phyloP scores from a whole-genome alignment of 2,329 filamentous ascomycete genomes.

The Fusarium euwallaceae region DNA sequence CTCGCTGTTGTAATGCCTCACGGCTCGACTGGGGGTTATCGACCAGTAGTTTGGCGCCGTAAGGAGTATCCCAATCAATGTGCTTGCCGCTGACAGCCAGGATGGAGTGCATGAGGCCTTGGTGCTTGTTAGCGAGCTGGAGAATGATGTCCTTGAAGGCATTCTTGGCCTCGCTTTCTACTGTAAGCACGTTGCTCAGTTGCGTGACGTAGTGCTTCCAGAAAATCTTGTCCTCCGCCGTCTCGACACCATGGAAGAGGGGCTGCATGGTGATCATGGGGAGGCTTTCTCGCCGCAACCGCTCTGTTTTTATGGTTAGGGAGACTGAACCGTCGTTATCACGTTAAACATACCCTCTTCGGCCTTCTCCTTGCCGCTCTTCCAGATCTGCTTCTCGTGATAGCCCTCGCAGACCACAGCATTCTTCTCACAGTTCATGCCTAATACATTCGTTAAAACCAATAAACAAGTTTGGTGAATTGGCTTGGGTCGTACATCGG shows the following conservation, averaged over 20 bases:
- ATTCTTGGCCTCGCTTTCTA: slow-evolving; percentile 84
- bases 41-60: slow-evolving; percentile 66
- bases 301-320: slow-evolving; percentile 56
- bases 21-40: slow-evolving; percentile 62
- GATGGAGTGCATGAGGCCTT: slow-evolving; percentile 91
- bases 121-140: slow-evolving; percentile 83
- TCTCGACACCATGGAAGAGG: slow-evolving; percentile 86
- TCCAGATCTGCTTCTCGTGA: slow-evolving; percentile 88
- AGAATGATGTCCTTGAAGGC: slow-evolving; percentile 88
- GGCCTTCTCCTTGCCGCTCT: slow-evolving; percentile 82
- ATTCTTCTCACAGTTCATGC: slow-evolving; percentile 93
- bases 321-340: neutral
- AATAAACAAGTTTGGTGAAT: neutral
- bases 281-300: slow-evolving; percentile 61
- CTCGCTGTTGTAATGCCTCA: slow-evolving; percentile 63
- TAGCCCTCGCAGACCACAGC: slow-evolving; percentile 93
- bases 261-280: slow-evolving; percentile 70
- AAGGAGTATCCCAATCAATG: slow-evolving; percentile 70
- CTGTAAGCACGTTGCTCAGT: slow-evolving; percentile 83
- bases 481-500: slow-evolving; percentile 22
- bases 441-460: slow-evolving; percentile 57
- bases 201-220: slow-evolving; percentile 86
- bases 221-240: slow-evolving; percentile 81
- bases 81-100: slow-evolving; percentile 87
- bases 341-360: slow-evolving; percentile 69